Evolutionary conservation across 2,329 filamentous ascomycete species (phyloP).

Genomic region (Acarospora socialis): DNA sequence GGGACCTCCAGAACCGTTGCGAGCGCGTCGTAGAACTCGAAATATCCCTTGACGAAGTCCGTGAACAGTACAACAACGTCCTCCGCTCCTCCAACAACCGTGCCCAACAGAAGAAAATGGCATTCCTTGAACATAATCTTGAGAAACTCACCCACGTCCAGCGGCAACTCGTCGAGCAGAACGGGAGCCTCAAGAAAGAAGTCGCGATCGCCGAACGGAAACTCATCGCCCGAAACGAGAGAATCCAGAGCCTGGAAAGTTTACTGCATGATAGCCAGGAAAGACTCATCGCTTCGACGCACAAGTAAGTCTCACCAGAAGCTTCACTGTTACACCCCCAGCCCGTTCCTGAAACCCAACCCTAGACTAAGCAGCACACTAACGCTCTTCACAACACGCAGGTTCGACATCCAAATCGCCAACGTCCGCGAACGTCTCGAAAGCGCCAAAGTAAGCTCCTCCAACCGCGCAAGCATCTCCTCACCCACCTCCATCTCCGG

Average conservation of each 20-base stretch:
- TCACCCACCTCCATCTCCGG: slow-evolving; percentile 46
- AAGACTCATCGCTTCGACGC: slow-evolving; percentile 92
- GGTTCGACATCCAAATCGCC: slow-evolving; percentile 92
- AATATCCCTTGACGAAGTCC: slow-evolving; percentile 90
- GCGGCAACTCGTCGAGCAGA: slow-evolving; percentile 94
- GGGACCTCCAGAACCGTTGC: slow-evolving; percentile 93
- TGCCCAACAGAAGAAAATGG: slow-evolving; percentile 99
- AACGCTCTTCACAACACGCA: slow-evolving; percentile 29
- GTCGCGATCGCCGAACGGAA: slow-evolving; percentile 97
- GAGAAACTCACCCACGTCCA: slow-evolving; percentile 97
- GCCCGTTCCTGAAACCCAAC: too few species aligned
- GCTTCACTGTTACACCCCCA: too few species aligned
- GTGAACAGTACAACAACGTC: slow-evolving; percentile 98
- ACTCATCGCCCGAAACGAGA: slow-evolving; percentile 88
- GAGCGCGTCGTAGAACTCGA: slow-evolving; percentile 96
- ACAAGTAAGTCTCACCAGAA: slow-evolving; percentile 54
- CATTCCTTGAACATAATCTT: slow-evolving; percentile 93
- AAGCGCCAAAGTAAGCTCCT: slow-evolving; percentile 82
- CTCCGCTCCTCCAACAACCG: slow-evolving; percentile 93
- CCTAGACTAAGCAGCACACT: slow-evolving; percentile 13
- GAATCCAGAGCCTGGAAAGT: slow-evolving; percentile 84
- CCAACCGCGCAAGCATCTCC: slow-evolving; percentile 60
- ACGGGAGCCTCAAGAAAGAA: slow-evolving; percentile 94
- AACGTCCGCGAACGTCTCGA: slow-evolving; percentile 97
- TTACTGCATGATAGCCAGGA: slow-evolving; percentile 94